These are phyloP conservation scores for Striga hermonthica DNA, from an alignment of 305 asterid species.

Conservation along the genomic window DNA sequence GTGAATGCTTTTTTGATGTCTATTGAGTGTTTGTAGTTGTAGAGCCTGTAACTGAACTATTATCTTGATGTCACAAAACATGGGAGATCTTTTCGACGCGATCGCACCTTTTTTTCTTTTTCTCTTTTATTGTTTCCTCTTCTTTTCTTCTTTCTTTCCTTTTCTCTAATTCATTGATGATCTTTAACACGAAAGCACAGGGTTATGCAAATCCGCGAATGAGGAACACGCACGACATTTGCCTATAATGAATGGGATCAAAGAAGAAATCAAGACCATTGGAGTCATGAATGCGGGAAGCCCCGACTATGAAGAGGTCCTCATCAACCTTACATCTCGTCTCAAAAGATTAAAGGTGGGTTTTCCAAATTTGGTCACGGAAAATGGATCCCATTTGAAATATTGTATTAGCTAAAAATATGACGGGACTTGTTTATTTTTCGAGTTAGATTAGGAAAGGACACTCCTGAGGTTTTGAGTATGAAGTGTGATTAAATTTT, in stretches of 20 bases:
- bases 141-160: too few species aligned
- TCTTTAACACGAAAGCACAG: conserved; percentile 38
- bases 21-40: background rate
- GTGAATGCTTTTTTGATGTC: background rate
- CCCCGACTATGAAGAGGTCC: conserved; percentile 77
- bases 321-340: conserved; percentile 52
- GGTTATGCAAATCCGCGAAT: conserved; percentile 82
- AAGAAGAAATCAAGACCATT: conserved; percentile 82
- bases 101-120: too few species aligned
- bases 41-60: too few species aligned
- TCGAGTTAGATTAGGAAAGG: too few species aligned
- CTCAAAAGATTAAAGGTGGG: conserved; percentile 65
- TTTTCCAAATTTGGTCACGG: background rate
- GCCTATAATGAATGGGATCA: conserved; percentile 92
- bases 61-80: too few species aligned
- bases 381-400: background rate
- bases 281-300: conserved; percentile 77
- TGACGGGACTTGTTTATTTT: too few species aligned
- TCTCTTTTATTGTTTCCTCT: too few species aligned
- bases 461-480: too few species aligned
- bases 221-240: conserved; percentile 83
- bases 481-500: too few species aligned
- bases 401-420: background rate
- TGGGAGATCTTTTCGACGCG: too few species aligned
- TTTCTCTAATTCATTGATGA: conserved; percentile 18